These are phyloP conservation scores for Syncephalastrum racemosum DNA, from an alignment of 371 early-diverging fungal genomes.

Conservation along the genomic window DNA sequence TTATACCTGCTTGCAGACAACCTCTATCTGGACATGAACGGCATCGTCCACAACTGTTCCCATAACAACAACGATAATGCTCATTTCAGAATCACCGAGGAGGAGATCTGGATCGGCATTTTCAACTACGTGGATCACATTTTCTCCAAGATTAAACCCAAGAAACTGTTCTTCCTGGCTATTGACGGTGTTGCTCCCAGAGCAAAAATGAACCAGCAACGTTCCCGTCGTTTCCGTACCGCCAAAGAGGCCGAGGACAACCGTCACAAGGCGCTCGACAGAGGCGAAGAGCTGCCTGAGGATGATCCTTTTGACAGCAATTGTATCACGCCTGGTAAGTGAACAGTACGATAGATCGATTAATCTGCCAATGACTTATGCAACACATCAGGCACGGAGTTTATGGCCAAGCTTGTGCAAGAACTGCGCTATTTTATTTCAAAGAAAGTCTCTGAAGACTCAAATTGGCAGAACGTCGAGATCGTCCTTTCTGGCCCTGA, in stretches of 20 bases:
- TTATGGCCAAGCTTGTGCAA: conserved; percentile 92
- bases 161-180: conserved; percentile 95
- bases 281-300: conserved; percentile 70
- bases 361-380: neutral
- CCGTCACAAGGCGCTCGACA: conserved; percentile 54
- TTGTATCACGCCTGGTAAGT: conserved; percentile 97
- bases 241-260: conserved; percentile 85
- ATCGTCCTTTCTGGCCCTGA: conserved; percentile 95
- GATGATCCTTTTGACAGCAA: conserved; percentile 94
- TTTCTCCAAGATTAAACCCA: conserved; percentile 90
- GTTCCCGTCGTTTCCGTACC: conserved; percentile 94
- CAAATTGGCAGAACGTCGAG: conserved; percentile 85
- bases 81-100: conserved; percentile 79
- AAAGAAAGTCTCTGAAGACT: conserved; percentile 88
- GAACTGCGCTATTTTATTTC: conserved; percentile 90
- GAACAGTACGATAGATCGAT: neutral
- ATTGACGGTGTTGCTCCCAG: conserved; percentile 98
- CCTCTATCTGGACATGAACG: conserved; percentile 99
- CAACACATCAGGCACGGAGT: conserved; percentile 76
- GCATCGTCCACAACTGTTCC: conserved; percentile 98
- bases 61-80: conserved; percentile 89
- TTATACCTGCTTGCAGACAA: conserved; percentile 55
- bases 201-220: conserved; percentile 99
- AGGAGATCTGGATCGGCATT: conserved; percentile 92
- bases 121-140: conserved; percentile 97